Percentiles rank a stretch among this genome's conserved stretches.
Conservation (phyloP, 257 asterid genomes). For the Fraxinus excelsior region DNA sequence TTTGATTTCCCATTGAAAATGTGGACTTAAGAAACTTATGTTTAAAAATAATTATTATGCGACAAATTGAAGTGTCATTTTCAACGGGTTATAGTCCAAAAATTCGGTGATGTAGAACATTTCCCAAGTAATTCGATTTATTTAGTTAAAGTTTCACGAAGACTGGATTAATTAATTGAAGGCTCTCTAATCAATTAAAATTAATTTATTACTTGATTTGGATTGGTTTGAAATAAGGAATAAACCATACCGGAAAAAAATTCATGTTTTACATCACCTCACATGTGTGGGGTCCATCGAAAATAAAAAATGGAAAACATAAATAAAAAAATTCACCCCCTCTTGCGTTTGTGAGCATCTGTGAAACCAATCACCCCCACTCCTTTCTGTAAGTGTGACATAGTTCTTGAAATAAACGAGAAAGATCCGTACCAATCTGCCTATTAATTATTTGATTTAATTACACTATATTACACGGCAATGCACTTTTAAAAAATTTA, state of each 20-base stretch:
- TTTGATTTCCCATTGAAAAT: neutral
- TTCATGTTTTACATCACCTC: too few species aligned
- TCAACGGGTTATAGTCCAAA: slow-evolving; percentile 23
- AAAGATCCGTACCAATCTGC: neutral
- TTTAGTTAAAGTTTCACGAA: slow-evolving; percentile 18
- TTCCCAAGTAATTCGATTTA: slow-evolving; percentile 1
- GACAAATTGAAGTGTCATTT: slow-evolving; percentile 1
- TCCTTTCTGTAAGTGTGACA: too few species aligned
- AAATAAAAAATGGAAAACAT: too few species aligned
- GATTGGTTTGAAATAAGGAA: too few species aligned
- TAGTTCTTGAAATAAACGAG: neutral
- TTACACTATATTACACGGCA: neutral
- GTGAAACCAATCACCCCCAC: too few species aligned
- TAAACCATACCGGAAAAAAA: too few species aligned
- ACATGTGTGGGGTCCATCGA: too few species aligned
- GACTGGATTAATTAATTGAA: slow-evolving; percentile 7
- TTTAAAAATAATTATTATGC: neutral
- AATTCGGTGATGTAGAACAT: neutral
- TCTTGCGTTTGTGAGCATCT: too few species aligned
- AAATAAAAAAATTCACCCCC: too few species aligned
- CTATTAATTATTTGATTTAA: too few species aligned
- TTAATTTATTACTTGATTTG: too few species aligned
- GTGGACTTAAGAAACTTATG: neutral
- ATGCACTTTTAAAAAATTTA: too few species aligned
- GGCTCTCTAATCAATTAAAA: neutral